Evolutionary conservation across 495 filamentous ascomycete species (phyloP), one percentile per base, ranked within the genome.

Genomic region (Aspergillus cavernicola): DNA sequence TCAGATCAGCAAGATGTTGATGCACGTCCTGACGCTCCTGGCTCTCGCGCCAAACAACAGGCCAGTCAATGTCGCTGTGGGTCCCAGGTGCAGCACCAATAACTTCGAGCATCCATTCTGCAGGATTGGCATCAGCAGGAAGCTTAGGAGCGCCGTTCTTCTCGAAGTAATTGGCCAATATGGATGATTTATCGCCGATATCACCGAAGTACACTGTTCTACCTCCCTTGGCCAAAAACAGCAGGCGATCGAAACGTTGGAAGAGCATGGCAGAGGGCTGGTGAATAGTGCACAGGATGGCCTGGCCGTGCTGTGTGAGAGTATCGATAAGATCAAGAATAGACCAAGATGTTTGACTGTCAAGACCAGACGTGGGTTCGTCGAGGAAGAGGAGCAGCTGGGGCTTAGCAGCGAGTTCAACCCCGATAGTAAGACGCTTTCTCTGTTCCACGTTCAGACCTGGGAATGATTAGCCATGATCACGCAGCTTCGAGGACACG

Each of bases 41-140:
- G 58, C 84, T 88, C 10, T 87, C 78, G 24, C 84, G 83, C 92
- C 92, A 97, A 12, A 85, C 75, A 44, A 85, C 66, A 61, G 82
- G 80, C 92, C 92, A 97, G 66, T 97, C 89, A 50, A 87, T 80
- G 36, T 88, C 81, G 50, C 82, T 87, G 55, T 78, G 66, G 12
- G 83, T 83, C 48, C 89, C 89, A n/a, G 92, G 91, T 1, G 92
- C 91, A 22, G 90, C 90, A 55, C 92, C 92, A 61, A 92, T 95
- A 42, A 90, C 85, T 63, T 96, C 90, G 31, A 97, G 76, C 89
- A 97, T 96, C 88, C 89, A 96, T 70, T 97, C 92, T 16, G 92
- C 92, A 23, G 90, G 90, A 55, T 80, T 96, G n/a, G 89, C 87
- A 13, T 87, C 84, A 63, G 62, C 9, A 79, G 88, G 70, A 79